These are phyloP conservation scores for Candida caryicola DNA, from an alignment of 805 yeast species.

Conservation along the genomic window DNA sequence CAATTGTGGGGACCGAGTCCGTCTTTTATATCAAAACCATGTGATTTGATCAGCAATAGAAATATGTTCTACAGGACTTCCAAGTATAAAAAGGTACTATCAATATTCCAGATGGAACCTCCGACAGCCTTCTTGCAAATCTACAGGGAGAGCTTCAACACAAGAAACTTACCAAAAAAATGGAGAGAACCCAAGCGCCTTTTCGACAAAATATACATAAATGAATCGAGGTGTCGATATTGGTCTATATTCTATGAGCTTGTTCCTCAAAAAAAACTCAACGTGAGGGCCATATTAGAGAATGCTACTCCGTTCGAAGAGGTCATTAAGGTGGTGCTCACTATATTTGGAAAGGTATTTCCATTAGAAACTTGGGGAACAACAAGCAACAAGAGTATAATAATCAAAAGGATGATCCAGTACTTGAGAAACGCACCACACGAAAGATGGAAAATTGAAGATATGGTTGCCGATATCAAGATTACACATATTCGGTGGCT, in stretches of 20 bases:
- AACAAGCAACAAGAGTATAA: conserved; percentile 40
- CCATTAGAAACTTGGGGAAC: conserved; percentile 56
- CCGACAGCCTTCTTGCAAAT: background rate
- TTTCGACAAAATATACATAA: conserved; percentile 22
- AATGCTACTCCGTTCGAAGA: conserved; percentile 25
- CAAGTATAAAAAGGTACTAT: background rate
- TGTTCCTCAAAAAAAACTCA: conserved; percentile 18
- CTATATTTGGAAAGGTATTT: conserved; percentile 45
- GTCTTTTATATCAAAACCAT: background rate
- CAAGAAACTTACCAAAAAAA: conserved; percentile 9
- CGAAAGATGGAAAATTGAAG: conserved; percentile 31
- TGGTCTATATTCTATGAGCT: conserved; percentile 33
- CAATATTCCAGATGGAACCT: background rate
- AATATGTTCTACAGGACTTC: conserved; percentile 20
- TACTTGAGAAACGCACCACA: conserved; percentile 38
- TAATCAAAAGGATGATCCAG: conserved; percentile 35
- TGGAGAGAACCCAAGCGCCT: conserved; percentile 14
- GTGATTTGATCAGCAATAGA: conserved; percentile 10
- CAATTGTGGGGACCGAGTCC: conserved; percentile 26
- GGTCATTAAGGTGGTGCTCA: conserved; percentile 44
- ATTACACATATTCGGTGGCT: conserved; percentile 57
- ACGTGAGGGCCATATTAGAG: conserved; percentile 25
- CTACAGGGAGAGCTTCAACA: background rate
- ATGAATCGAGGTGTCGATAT: conserved; percentile 36
- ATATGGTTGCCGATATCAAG: conserved; percentile 34